Base-by-base conservation (phyloP, 2,329 filamentous ascomycete genomes). In the Claviceps lovelessii region DNA sequence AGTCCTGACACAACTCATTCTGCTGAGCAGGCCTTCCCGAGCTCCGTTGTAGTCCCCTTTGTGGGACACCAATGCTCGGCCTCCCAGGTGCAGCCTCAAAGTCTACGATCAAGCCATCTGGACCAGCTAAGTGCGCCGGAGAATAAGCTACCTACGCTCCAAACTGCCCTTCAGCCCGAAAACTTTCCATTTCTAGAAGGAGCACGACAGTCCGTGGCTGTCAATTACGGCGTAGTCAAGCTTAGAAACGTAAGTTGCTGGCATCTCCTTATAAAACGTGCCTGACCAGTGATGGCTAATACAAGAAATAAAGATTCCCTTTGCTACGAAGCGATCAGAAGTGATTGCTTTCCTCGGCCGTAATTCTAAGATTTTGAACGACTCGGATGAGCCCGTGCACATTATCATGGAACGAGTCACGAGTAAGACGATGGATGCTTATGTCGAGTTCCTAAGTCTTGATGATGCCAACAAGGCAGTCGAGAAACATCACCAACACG, bases 371-470 rank as follows among this genome's bases (percentile, higher is more conserved):
- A 73, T 83, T 39, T 64, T 81, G 49, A 76, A 73, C 35, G 79
- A 82, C 56, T 64, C 62, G 2, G 71, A 78, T 6, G 79, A 81
- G 60, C 75, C 78, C 0, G 70, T 84, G 8, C 80, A 83, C 56
- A 81, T 83, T 58, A 79, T 83, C 60, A 83, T 83, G 79, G 80
- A 83, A 54, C 74, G 79, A n/a, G 72, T 76, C 28, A 79, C 78
- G 3, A 76, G 75, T 62, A 83, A 83, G 72, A 83, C 80, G 0
- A 75, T 80, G 65, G 80, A 83, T 57, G 77, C 75, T 4, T 84
- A 76, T 57, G 74, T 81, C 46, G 80, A 83, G 65, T 81, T 83
- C 56, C 62, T 72, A 28, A 74, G 67, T 31, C 67, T 76, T 5
- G 65, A 74, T 6, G 79, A 80, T 55, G 81, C 81, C 4, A 68